phyloP scores from a whole-genome alignment of 1,284 basidiomycete species.

The Lignosus rhinocerotis region DNA sequence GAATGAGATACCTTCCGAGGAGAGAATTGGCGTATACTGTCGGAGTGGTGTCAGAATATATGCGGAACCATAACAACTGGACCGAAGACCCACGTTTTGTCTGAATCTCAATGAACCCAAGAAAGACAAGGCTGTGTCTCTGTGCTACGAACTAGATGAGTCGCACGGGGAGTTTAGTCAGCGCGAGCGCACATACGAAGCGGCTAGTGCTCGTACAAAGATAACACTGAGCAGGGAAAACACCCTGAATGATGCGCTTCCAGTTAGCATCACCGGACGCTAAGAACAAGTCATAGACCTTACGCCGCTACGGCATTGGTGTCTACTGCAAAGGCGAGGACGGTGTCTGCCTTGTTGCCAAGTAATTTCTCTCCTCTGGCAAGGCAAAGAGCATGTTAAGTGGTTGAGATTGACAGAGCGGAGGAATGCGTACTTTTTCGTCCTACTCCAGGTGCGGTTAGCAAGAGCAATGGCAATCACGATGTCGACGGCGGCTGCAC shows the following conservation, averaged over 20 bases:
- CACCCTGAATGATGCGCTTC: neutral
- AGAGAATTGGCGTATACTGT: slow-evolving; percentile 1
- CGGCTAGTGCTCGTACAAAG: slow-evolving; percentile 2
- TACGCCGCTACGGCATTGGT: slow-evolving; percentile 21
- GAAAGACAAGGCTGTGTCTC: slow-evolving; percentile 19
- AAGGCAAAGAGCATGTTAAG: neutral
- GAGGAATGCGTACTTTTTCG: slow-evolving; percentile 7
- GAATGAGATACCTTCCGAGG: slow-evolving; percentile 2
- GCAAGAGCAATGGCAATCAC: slow-evolving; percentile 14
- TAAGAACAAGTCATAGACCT: neutral
- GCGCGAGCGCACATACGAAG: neutral
- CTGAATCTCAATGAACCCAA: slow-evolving; percentile 22
- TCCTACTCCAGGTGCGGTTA: slow-evolving; percentile 1
- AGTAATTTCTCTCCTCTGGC: neutral
- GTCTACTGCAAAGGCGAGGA: slow-evolving; percentile 19
- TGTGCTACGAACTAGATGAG: slow-evolving; percentile 13
- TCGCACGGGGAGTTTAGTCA: neutral
- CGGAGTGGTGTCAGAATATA: neutral
- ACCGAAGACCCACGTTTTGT: slow-evolving; percentile 12
- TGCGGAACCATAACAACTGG: neutral
- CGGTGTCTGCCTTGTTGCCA: neutral
- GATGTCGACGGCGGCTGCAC: slow-evolving; percentile 18
- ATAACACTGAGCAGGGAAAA: slow-evolving; percentile 19
- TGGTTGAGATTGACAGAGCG: neutral
- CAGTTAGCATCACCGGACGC: neutral